These are phyloP conservation scores for Pseudopithomyces maydicus DNA, from an alignment of 2,329 filamentous ascomycete species.

Conservation along the genomic window DNA sequence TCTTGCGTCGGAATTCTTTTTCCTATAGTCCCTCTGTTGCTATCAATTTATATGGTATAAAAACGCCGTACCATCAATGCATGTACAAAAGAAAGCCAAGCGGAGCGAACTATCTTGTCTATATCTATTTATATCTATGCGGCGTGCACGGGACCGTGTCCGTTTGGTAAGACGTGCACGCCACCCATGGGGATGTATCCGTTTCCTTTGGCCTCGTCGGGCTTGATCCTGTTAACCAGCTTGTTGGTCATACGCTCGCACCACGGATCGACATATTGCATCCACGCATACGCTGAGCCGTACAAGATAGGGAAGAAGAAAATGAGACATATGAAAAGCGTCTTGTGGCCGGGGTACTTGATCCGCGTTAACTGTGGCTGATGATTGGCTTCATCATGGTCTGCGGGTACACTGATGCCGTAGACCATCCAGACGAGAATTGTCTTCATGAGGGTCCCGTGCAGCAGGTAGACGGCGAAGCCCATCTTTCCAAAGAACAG, in stretches of 20 bases:
- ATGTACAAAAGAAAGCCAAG: slow-evolving; percentile 1
- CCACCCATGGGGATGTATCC: slow-evolving; percentile 9
- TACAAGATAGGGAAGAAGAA: slow-evolving; percentile 10
- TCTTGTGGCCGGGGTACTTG: slow-evolving; percentile 9
- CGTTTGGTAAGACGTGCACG: background rate
- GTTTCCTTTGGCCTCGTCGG: slow-evolving; percentile 7
- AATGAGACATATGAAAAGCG: slow-evolving; percentile 3
- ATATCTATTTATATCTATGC: background rate
- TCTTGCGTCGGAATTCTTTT: background rate
- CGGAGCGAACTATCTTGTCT: background rate
- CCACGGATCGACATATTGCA: slow-evolving; percentile 11
- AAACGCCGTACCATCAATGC: background rate
- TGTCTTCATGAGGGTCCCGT: slow-evolving; percentile 11
- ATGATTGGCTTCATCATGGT: slow-evolving; percentile 10
- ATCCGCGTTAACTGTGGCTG: slow-evolving; percentile 9
- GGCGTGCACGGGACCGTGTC: background rate
- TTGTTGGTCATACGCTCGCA: slow-evolving; percentile 13
- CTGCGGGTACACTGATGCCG: slow-evolving; percentile 8
- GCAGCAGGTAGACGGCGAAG: slow-evolving; percentile 12
- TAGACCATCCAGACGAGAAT: slow-evolving; percentile 13
- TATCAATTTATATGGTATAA: background rate
- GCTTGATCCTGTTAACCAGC: slow-evolving; percentile 8
- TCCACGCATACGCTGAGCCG: slow-evolving; percentile 9
- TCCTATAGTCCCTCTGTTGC: background rate
- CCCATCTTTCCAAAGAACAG: slow-evolving; percentile 12